Base-by-base conservation (phyloP, 805 yeast species). In the Candida piceae region DNA sequence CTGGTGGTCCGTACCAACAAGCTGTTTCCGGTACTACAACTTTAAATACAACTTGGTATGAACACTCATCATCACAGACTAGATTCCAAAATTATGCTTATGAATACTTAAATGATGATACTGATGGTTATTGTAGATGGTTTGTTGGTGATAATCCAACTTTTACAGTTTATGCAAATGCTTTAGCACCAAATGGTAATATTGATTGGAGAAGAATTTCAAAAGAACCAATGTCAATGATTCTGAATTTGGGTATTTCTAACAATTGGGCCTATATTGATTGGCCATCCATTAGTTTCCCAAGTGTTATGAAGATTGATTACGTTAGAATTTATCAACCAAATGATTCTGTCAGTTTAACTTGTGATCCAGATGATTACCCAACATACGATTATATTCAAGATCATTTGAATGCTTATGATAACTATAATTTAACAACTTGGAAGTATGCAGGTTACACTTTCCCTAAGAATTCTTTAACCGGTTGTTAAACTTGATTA, bases 291-390 rank as follows among this genome's bases (percentile, higher is more conserved):
- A 66, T 88, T 41, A 63, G 63, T 31, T 90, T 90, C 74, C 98
- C 98, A 2, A 74, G 74, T 11, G 70, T 74, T 2, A 68, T 89
- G 79, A 67, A 76, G 39, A 64, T 90, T 31, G 97, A 90, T 59
- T 85, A 83, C 52, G 95, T 90, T 23, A 77, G 98, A 51, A 55
- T 90, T n/a, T 90, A 93, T 61, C 98, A 90, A 65, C 96, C 96
- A 2, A 54, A 66, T 25, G 78, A 76, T 49, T 62, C 69, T 9
- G 60, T 69, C 21, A 72, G 76, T 33, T 38, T 82, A 16, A 81
- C 93, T 0, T 90, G 97, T 65, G 97, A 89, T 55, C 97, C 98
- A 0, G 63, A 52, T 0, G 94, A 76, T 54, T 78, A 70, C 55
- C 97, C 97, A 37, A 93, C 97, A 0, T 67, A 69, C 46, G 88